Percentiles rank a stretch among this genome's conserved stretches.
phyloP scores from a whole-genome alignment of 768 basidiomycete genomes.

The Hemileccinum rubropunctum region DNA sequence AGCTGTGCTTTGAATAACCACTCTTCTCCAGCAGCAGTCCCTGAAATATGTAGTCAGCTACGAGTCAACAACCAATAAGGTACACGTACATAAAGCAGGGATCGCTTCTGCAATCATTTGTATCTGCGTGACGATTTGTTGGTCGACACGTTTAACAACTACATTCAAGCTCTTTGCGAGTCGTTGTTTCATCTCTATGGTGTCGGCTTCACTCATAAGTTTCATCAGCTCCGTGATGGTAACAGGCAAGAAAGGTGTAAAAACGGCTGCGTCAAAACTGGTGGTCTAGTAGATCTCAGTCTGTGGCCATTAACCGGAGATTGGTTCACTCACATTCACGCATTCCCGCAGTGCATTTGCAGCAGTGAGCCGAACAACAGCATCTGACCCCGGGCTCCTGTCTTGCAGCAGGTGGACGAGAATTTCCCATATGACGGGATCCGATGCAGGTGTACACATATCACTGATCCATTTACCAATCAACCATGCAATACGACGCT shows the following conservation, averaged over 20 bases:
- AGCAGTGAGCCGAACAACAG: slow-evolving; percentile 84
- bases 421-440: slow-evolving; percentile 74
- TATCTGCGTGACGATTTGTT: slow-evolving; percentile 68
- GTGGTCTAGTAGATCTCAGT: slow-evolving; percentile 45
- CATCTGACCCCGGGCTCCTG: slow-evolving; percentile 67
- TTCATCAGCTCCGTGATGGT: slow-evolving; percentile 64
- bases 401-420: slow-evolving; percentile 74
- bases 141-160: slow-evolving; percentile 53
- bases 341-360: slow-evolving; percentile 78
- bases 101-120: slow-evolving; percentile 59
- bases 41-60: slow-evolving; percentile 36
- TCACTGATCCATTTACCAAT: slow-evolving; percentile 87
- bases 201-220: slow-evolving; percentile 70
- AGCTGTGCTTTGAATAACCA: slow-evolving; percentile 71
- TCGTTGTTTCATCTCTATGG: slow-evolving; percentile 72
- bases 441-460: slow-evolving; percentile 54
- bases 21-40: slow-evolving; percentile 65
- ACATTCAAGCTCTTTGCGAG: slow-evolving; percentile 68
- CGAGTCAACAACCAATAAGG: neutral
- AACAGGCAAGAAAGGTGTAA: slow-evolving; percentile 65
- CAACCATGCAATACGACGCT: slow-evolving; percentile 93
- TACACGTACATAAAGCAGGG: slow-evolving; percentile 63
- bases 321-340: slow-evolving; percentile 65
- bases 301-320: neutral
- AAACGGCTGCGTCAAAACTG: slow-evolving; percentile 58